Evolutionary conservation across 169 alveolate genomes (phyloP), one percentile per base, ranked within the genome.

Genomic region (Theileria luwenshuni): DNA sequence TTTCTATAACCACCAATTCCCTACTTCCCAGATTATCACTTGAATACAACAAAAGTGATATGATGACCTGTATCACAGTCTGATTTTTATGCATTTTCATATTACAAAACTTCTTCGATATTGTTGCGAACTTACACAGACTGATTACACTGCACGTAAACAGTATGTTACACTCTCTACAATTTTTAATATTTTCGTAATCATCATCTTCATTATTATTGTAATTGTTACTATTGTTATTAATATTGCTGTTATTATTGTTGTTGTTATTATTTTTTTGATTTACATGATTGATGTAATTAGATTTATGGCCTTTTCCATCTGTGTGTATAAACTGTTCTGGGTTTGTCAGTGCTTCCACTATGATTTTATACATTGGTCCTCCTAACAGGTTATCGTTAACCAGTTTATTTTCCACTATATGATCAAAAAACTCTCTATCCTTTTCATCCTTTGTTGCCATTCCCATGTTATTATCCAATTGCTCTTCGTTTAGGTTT

Each of bases 371-470:
- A 27, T 52, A 56, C 51, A 56, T 43, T 25, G 84, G 74, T 12
- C 84, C 89, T 10, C 89, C 89, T 28, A 81, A 49, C n/a, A 81
- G 84, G 64, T 81, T 81, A 19, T 17, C 70, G 33, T 76, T 70
- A 32, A 74, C 85, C 13, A 81, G 63, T 23, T 68, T 74, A 6
- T 45, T 28, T 33, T 81, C 89, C n/a, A 68, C n/a, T 10, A 81
- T 45, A 47, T 81, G 42, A 17, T 81, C 89, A 51, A 81, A 73
- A 28, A 73, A 27, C 32, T 81, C 89, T 19, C 80, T 12, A 33
- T 81, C 89, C 67, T 60, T 71, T 33, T 81, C 89, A 38, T 74
- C 89, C 45, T 58, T 81, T 7, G 84, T 68, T 8, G 84, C 89
- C 73, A 69, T 41, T 6, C 89, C 89, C 85, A 81, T 81, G 38